phyloP scores from a whole-genome alignment of 2,329 filamentous ascomycete species.

The Aspergillus melleus region DNA sequence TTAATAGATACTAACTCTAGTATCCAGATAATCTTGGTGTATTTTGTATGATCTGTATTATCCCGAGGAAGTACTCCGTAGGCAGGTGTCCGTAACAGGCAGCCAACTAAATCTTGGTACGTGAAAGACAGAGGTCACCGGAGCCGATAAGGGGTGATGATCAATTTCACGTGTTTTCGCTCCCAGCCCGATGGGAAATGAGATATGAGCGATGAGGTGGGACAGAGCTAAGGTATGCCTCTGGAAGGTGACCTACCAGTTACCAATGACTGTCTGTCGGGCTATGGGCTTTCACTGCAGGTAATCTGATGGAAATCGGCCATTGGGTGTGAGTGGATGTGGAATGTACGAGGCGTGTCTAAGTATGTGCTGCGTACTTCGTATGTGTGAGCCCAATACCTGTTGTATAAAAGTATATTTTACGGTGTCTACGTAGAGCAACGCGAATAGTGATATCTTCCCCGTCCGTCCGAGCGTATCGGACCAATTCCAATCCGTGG shows the following conservation, averaged over 20 bases:
- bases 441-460: background rate
- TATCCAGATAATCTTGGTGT: background rate
- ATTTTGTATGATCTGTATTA: background rate
- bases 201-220: background rate
- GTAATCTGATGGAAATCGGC: background rate
- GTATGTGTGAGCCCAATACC: too few relatives aligned
- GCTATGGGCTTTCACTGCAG: background rate
- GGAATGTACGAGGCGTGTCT: background rate
- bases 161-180: slow-evolving; percentile 15
- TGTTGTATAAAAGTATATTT: too few relatives aligned
- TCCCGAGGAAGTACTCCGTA: background rate
- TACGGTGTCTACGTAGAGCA: background rate
- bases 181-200: slow-evolving; percentile 6
- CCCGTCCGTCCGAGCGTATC: background rate
- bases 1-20: too few relatives aligned
- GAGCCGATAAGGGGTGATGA: slow-evolving; percentile 13
- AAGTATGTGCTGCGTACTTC: background rate
- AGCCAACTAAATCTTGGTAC: slow-evolving; percentile 22
- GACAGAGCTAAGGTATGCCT: background rate
- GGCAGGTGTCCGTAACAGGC: background rate
- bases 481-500: background rate
- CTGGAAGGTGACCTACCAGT: slow-evolving; percentile 2
- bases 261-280: background rate
- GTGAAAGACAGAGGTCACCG: slow-evolving; percentile 17
- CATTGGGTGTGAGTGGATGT: too few relatives aligned